Evolutionary conservation across 108 stramenopile species (phyloP).

Genomic region (Cyclotella cryptica): DNA sequence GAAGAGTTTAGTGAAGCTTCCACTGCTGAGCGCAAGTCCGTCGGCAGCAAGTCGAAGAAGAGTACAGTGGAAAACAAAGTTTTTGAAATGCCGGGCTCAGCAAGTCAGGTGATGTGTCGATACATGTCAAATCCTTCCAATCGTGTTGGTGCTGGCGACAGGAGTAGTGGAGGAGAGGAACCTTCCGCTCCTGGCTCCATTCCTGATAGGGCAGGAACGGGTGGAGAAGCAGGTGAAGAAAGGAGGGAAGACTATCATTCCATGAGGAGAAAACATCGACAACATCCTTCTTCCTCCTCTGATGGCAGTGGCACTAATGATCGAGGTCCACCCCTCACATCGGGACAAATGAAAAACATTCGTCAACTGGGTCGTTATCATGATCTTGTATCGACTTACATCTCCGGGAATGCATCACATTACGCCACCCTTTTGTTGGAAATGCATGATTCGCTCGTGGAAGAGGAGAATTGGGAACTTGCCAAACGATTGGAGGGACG

Average conservation of each 20-base stretch:
- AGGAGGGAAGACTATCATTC: conserved; percentile 12
- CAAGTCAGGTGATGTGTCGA: conserved; percentile 29
- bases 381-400: conserved; percentile 45
- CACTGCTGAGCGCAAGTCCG: background rate
- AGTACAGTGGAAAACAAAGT: conserved; percentile 26
- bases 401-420: conserved; percentile 39
- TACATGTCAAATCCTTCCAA: conserved; percentile 41
- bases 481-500: conserved; percentile 48
- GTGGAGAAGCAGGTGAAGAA: conserved; percentile 5
- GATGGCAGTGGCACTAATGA: conserved; percentile 12
- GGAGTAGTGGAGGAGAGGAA: background rate
- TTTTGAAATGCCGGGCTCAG: conserved; percentile 35
- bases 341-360: conserved; percentile 12
- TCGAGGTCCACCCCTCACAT: background rate
- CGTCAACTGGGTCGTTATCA: conserved; percentile 39
- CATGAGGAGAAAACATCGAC: conserved; percentile 15
- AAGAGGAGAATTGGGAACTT: conserved; percentile 48
- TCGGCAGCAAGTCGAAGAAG: conserved; percentile 9
- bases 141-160: conserved; percentile 30
- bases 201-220: background rate
- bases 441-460: conserved; percentile 29
- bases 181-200: background rate
- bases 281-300: conserved; percentile 4
- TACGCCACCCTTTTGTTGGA: conserved; percentile 40
- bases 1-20: background rate